These are phyloP conservation scores for Kodamaea arcana DNA, from an alignment of 1,139 yeast species.

Conservation along the genomic window DNA sequence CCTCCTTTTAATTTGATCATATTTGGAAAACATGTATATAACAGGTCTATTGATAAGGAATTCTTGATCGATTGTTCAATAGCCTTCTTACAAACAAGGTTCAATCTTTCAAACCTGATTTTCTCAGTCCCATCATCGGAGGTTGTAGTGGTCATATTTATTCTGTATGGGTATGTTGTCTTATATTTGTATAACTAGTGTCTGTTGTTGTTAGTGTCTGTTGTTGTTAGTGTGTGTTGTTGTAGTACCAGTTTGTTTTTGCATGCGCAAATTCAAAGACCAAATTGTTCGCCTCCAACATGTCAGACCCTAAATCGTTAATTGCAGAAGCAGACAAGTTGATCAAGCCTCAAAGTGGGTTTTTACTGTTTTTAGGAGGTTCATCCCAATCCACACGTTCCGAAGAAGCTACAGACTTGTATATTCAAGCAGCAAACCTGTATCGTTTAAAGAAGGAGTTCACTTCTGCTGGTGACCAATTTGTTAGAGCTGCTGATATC, in stretches of 20 bases:
- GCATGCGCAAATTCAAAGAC: no score
- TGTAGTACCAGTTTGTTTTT: no score
- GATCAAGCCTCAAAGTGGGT: constrained; percentile 66
- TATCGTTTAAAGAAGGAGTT: constrained; percentile 74
- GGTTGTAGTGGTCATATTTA: no score
- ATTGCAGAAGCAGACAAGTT: constrained; percentile 45
- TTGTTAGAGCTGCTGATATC: constrained; percentile 78
- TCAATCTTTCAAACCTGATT: constrained; percentile 51
- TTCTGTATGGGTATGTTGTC: not conserved
- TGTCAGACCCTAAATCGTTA: constrained; percentile 40
- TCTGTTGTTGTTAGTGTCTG: not conserved
- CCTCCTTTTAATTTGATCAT: constrained; percentile 52
- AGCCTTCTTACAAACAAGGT: constrained; percentile 60
- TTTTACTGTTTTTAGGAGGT: constrained; percentile 66
- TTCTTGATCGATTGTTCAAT: constrained; percentile 60
- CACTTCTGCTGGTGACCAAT: constrained; percentile 73
- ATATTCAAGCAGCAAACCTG: constrained; percentile 85
- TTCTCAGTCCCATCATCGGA: constrained; percentile 25
- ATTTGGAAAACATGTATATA: constrained; percentile 64
- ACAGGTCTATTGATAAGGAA: constrained; percentile 55
- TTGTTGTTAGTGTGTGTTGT: no score
- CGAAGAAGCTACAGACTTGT: constrained; percentile 92
- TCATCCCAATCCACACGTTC: constrained; percentile 60
- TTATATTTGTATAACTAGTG: not conserved
- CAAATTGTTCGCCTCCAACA: no score